A percentile compares a stretch with the other conserved stretches of the same genome.
These are phyloP conservation scores for Lodderomyces metapsilosis DNA, from an alignment of 1,139 yeast species.

Conservation along the genomic window DNA sequence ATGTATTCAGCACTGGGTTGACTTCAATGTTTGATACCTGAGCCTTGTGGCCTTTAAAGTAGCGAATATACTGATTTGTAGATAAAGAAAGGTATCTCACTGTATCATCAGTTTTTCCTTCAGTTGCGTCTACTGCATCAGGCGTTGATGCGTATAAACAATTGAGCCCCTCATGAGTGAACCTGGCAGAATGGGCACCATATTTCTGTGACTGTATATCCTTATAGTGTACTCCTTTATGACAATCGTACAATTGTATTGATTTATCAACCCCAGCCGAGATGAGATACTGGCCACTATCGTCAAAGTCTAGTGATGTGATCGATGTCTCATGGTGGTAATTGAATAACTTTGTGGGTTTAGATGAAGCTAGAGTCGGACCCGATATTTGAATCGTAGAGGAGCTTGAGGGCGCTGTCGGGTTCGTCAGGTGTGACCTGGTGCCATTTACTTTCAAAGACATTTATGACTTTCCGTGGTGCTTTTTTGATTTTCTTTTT, in stretches of 20 bases:
- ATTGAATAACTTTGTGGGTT: slow-evolving; percentile 58
- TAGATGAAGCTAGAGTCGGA: slow-evolving; percentile 45
- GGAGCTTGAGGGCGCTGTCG: neutral
- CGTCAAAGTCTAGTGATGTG: slow-evolving; percentile 84
- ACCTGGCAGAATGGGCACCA: slow-evolving; percentile 85
- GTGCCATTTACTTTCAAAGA: neutral
- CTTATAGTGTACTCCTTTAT: slow-evolving; percentile 62
- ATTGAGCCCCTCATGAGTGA: slow-evolving; percentile 73
- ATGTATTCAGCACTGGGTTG: slow-evolving; percentile 67
- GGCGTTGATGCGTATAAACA: slow-evolving; percentile 84
- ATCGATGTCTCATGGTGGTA: slow-evolving; percentile 59
- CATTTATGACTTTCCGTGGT: neutral
- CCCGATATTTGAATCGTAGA: slow-evolving; percentile 34
- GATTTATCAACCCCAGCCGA: slow-evolving; percentile 82
- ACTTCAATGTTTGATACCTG: slow-evolving; percentile 72
- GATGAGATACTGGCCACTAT: slow-evolving; percentile 74
- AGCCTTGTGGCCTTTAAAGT: slow-evolving; percentile 82
- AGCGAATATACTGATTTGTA: slow-evolving; percentile 77
- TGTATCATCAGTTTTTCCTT: slow-evolving; percentile 54
- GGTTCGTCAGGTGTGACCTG: neutral
- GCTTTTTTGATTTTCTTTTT: neutral
- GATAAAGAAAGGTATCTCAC: slow-evolving; percentile 73
- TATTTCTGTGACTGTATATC: slow-evolving; percentile 84
- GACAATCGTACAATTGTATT: slow-evolving; percentile 78
- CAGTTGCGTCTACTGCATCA: slow-evolving; percentile 9